Evolutionary conservation across 768 basidiomycete species (phyloP), one percentile per base, ranked within the genome.

Genomic region (Pulveroboletus sp.): DNA sequence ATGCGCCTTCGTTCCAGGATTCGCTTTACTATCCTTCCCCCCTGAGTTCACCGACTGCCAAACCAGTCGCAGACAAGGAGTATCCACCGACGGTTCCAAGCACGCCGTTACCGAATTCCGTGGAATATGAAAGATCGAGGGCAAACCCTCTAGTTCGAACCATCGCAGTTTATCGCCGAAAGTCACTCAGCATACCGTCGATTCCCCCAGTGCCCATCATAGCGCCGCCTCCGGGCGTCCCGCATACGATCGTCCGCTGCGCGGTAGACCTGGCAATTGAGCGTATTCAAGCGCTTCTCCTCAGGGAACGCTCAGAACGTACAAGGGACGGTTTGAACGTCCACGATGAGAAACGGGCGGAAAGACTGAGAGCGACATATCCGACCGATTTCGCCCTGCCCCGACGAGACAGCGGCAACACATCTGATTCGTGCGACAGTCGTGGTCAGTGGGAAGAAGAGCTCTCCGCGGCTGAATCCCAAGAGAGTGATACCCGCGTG

Each of bases 201-300:
- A 66, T 60, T 6, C 55, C 59, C 6, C 48, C 57, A 0, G 73
- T 82, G 0, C 81, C 82, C 0, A 72, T 81, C 46, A 77, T 83
- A 13, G 80, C 80, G 5, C 82, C 82, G 2, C 79, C 82, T 0
- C 43, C 57, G 60, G 68, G 8, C 59, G 64, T 22, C 51, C 66
- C 6, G 31, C 58, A 22, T 69, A 72, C 45, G 0, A 2, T 20
- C 0, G 31, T 65, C 14, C 41, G 22, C 16, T 72, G 67, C 19
- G 44, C 48, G 1, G 78, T 77, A 41, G 73, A 73, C 24, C 47
- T 63, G 13, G 78, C 81, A 2, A 75, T 80, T 50, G 55, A 64
- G 2, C 63, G 80, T 2, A 61, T 83, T 8, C 51, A 49, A 5
- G 56, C 69, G 2, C 70, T 78, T 19, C 54, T 80, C 6, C 62